phyloP scores from a whole-genome alignment of 139 green algal species.

The Chlorella sp. region DNA sequence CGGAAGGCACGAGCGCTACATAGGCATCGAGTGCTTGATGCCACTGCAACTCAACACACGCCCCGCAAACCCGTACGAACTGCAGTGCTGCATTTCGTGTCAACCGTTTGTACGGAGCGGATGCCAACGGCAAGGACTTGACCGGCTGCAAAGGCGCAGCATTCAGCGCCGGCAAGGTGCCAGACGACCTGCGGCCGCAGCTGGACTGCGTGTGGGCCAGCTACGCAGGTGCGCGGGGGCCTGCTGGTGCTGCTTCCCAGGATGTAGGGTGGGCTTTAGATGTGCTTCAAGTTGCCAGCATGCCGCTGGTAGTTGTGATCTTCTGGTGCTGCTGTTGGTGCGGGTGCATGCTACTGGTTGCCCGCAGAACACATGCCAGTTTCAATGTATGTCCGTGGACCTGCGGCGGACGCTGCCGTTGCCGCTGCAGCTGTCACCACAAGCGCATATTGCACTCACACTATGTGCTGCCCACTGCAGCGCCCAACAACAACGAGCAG shows the following conservation, averaged over 20 bases:
- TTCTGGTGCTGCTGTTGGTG: not conserved
- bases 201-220: not conserved
- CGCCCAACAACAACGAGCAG: not conserved
- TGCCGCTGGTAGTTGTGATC: too few species aligned
- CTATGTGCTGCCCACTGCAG: not conserved
- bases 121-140: not conserved
- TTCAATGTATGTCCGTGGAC: too few species aligned
- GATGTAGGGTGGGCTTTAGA: too few species aligned
- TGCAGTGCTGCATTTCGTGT: not conserved
- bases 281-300: too few species aligned
- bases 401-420: too few species aligned
- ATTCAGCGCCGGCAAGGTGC: not conserved
- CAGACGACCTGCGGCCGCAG: not conserved
- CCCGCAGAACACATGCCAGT: too few species aligned
- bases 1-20: not conserved
- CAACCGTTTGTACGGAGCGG: not conserved
- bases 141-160: not conserved
- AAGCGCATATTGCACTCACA: too few species aligned
- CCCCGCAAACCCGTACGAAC: not conserved
- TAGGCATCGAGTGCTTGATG: not conserved
- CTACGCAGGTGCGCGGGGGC: not conserved
- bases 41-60: not conserved
- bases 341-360: not conserved
- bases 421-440: too few species aligned
- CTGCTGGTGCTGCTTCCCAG: not conserved